These are phyloP conservation scores for Hypoxylon perforatum DNA, from an alignment of 495 filamentous ascomycete species.

Conservation along the genomic window DNA sequence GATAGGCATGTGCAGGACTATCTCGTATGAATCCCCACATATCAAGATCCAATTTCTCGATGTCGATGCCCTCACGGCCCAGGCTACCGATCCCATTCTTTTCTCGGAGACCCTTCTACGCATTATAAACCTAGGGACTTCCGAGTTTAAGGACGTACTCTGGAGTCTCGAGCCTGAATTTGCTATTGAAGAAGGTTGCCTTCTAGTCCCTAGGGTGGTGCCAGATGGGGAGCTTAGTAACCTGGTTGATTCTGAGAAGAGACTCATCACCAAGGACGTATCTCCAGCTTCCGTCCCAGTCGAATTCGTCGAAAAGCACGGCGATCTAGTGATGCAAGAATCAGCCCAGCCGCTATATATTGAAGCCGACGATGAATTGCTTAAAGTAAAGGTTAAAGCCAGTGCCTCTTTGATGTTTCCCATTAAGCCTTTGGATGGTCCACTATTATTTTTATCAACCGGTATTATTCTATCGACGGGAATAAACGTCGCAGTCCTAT, in stretches of 20 bases:
- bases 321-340: too few species aligned
- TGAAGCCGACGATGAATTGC: too few species aligned
- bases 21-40: too few species aligned
- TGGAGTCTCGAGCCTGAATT: conserved; percentile 34
- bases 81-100: neutral
- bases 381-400: too few species aligned
- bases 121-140: neutral
- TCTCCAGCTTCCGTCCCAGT: neutral
- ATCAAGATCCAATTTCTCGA: neutral
- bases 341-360: too few species aligned
- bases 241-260: conserved; percentile 11
- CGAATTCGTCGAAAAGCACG: neutral
- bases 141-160: conserved; percentile 14
- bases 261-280: neutral
- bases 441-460: too few species aligned
- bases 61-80: neutral
- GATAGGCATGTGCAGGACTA: too few species aligned
- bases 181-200: conserved; percentile 40
- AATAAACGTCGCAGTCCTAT: too few species aligned
- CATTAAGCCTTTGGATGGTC: too few species aligned
- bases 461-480: too few species aligned
- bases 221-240: neutral
- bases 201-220: conserved; percentile 2
- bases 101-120: neutral
- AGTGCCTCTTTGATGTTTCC: too few species aligned